Evolutionary conservation across 257 asterid species (phyloP), one percentile per base, ranked within the genome.

Genomic region (Solanum megistacrolobum): DNA sequence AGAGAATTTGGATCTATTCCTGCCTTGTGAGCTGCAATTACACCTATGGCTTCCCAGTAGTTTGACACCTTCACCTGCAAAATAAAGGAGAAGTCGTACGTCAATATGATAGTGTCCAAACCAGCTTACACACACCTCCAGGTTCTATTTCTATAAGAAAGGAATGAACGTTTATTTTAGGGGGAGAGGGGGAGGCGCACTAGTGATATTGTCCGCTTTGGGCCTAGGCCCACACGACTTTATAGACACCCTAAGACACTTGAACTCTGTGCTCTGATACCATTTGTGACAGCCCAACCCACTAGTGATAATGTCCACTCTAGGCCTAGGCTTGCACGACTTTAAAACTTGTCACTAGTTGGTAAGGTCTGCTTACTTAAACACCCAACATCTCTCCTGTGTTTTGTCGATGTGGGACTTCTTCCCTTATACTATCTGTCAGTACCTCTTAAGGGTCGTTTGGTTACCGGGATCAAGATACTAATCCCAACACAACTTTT

Each of bases 31-130:
- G 99, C 98, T 35, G 98, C 98, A 10, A 96, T 65, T 35, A 95
- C 95, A 84, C 99, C 99, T 69, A 96, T 94, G 6, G 98, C 99
- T 90, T 96, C 99, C 99, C 99, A 96, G 87, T 96, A 95, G 86
- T 96, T 96, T 39, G 98, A 91, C 71, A 94, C 98, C 89, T 89
- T 92, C 84, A 96, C 90, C 99, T 95, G 93, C n/a, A 93, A 85
- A 46, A 88, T 66, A 74, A 32, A 32, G 34, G 18, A 25, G 13
- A 32, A 3, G 41, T 2, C 7, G 7, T 71, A 14, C 23, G 13
- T 32, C 41, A 18, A 71, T 14, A 71, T 18, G 41, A 71, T 71
- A 71, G 41, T 32, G 25, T 71, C 7, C 13, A 2, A 4, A 7
- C 76, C 38, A 13, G 7, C 39, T 69, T 69, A 9, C 25, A 71